Conservation (phyloP, 2,329 filamentous ascomycete genomes). For the Botrytis squamosa region DNA sequence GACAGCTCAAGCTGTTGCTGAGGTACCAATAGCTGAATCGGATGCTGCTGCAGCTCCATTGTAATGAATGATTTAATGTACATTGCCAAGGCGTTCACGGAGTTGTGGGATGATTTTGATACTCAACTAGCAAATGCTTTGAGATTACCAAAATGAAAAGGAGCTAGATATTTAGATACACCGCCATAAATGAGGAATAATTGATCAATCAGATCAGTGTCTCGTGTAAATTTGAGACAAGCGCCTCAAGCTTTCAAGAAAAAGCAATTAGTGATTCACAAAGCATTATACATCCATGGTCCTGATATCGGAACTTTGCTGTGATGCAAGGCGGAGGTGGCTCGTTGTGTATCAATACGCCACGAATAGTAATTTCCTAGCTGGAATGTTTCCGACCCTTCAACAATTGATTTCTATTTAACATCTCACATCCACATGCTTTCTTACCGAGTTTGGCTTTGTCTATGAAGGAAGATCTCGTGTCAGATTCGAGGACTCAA, state of each 20-base stretch:
- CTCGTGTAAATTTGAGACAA: slow-evolving; percentile 6
- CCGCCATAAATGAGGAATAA: slow-evolving; percentile 7
- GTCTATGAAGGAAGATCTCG: slow-evolving; percentile 10
- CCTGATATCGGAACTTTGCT: slow-evolving; percentile 6
- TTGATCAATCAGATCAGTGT: slow-evolving; percentile 18
- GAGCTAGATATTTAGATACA: slow-evolving; percentile 13
- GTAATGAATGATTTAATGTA: slow-evolving; percentile 20
- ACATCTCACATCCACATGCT: not conserved
- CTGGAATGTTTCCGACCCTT: slow-evolving; percentile 12
- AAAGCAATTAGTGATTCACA: slow-evolving; percentile 8
- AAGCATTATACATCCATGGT: not conserved
- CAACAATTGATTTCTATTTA: not conserved
- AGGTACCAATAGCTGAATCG: slow-evolving; percentile 35
- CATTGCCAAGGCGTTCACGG: slow-evolving; percentile 27
- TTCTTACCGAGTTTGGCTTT: not conserved
- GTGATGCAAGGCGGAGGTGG: slow-evolving; percentile 16
- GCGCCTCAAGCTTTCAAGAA: not conserved
- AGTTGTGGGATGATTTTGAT: slow-evolving; percentile 12
- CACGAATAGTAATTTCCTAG: not conserved
- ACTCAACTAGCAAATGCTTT: slow-evolving; percentile 10
- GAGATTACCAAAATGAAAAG: not conserved
- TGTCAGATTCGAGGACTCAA: not conserved
- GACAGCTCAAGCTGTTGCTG: slow-evolving; percentile 31
- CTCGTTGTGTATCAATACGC: slow-evolving; percentile 16
- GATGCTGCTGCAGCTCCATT: slow-evolving; percentile 32